Conservation (phyloP, 768 basidiomycete genomes). For the Mycena amicta region DNA sequence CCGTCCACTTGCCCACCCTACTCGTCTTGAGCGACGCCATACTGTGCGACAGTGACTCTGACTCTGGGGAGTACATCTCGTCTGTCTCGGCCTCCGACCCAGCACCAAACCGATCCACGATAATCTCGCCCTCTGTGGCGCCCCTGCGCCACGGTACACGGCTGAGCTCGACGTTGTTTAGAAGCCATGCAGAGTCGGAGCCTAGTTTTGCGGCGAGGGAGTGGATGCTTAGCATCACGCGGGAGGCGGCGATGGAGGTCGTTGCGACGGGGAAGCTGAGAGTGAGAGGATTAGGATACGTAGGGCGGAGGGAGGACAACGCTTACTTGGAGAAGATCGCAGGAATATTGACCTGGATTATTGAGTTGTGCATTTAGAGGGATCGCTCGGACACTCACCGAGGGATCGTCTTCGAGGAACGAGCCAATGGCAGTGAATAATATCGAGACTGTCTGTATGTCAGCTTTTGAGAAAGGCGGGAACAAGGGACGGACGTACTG, state of each 20-base stretch:
- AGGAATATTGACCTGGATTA: slow-evolving; percentile 37
- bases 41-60: slow-evolving; percentile 9
- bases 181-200: slow-evolving; percentile 45
- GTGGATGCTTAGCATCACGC: slow-evolving; percentile 42
- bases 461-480: not conserved
- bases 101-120: slow-evolving; percentile 28
- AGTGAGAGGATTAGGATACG: not conserved
- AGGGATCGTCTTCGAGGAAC: slow-evolving; percentile 32
- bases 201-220: slow-evolving; percentile 44
- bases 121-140: slow-evolving; percentile 39
- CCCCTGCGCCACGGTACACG: slow-evolving; percentile 44
- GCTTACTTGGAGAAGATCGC: slow-evolving; percentile 39
- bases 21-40: slow-evolving; percentile 18
- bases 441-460: slow-evolving; percentile 31
- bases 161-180: slow-evolving; percentile 47
- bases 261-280: slow-evolving; percentile 25
- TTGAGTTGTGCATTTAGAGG: not conserved
- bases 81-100: slow-evolving; percentile 1
- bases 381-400: slow-evolving; percentile 22
- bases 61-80: not conserved
- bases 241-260: slow-evolving; percentile 36
- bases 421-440: slow-evolving; percentile 37
- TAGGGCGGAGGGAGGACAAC: not conserved
- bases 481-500: slow-evolving; percentile 24
- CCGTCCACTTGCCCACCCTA: slow-evolving; percentile 15